Evolutionary conservation across 2,329 filamentous ascomycete genomes (phyloP).

Genomic region (Cytospora mali): DNA sequence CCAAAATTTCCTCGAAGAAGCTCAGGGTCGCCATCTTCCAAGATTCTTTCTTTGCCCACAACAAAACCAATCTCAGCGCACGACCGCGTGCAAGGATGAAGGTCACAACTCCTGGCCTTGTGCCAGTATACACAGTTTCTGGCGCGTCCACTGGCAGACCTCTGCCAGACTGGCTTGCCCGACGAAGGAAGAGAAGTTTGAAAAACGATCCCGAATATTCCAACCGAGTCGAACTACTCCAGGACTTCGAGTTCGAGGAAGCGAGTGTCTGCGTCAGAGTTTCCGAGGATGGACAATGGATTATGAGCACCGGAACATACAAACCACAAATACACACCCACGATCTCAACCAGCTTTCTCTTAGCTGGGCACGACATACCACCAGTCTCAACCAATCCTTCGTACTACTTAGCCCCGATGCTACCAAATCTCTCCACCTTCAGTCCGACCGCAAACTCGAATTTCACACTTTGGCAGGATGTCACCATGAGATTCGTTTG

Average conservation of each 20-base stretch:
- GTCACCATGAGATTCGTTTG: conserved; percentile 86
- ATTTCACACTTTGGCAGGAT: conserved; percentile 86
- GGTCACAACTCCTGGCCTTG: conserved; percentile 75
- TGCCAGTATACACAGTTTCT: conserved; percentile 93
- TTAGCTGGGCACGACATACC: conserved; percentile 94
- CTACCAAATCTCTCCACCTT: conserved; percentile 90
- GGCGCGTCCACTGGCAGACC: conserved; percentile 85
- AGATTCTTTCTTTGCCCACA: not conserved
- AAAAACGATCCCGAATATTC: conserved; percentile 93
- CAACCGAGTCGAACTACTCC: conserved; percentile 89
- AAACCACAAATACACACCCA: conserved; percentile 88
- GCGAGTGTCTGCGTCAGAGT: conserved; percentile 87
- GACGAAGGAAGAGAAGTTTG: conserved; percentile 84
- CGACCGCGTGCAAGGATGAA: conserved; percentile 59
- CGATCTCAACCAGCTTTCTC: conserved; percentile 85
- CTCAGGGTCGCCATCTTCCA: not conserved
- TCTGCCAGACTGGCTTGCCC: conserved; percentile 92
- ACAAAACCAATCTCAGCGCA: not conserved
- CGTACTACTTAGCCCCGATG: conserved; percentile 83
- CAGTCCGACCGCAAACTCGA: conserved; percentile 90
- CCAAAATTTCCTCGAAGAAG: conserved; percentile 18
- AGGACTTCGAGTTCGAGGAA: conserved; percentile 98
- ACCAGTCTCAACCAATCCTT: conserved; percentile 91
- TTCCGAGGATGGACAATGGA: conserved; percentile 95
- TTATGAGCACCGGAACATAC: conserved; percentile 87